Evolutionary conservation across 73 alveolate species (phyloP).

Genomic region (Paramecium sexaurelia): DNA sequence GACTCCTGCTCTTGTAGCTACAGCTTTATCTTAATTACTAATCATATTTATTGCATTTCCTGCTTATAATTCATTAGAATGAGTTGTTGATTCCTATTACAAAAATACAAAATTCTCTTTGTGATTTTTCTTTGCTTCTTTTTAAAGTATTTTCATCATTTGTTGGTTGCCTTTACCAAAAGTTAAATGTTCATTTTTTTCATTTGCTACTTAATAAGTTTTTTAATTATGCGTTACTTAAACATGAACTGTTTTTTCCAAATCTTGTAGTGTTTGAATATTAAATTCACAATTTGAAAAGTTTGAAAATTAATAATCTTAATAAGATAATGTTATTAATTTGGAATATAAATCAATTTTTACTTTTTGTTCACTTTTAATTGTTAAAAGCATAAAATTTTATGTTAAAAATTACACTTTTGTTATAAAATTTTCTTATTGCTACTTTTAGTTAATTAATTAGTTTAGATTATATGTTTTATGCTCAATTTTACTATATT

Average conservation of each 20-base stretch:
- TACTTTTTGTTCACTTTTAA: neutral
- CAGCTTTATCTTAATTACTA: neutral
- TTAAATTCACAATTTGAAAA: neutral
- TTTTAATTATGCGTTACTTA: neutral
- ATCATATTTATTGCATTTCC: constrained; percentile 43
- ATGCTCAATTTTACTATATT: neutral
- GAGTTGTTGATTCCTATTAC: neutral
- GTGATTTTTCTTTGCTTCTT: neutral
- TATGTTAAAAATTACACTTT: neutral
- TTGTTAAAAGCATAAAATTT: neutral
- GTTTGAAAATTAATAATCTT: neutral
- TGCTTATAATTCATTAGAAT: neutral
- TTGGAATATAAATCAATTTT: neutral
- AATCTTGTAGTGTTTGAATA: neutral
- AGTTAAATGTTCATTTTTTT: neutral
- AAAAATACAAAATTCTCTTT: neutral
- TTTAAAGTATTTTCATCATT: neutral
- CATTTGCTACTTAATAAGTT: neutral
- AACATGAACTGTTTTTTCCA: neutral
- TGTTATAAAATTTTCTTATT: neutral
- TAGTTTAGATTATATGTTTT: neutral
- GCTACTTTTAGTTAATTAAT: neutral
- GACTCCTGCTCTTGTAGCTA: constrained; percentile 18
- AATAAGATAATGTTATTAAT: neutral
- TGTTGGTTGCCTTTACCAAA: neutral